Conservation (phyloP, 495 filamentous ascomycete species). For the Aspergillus carlsbadensis region DNA sequence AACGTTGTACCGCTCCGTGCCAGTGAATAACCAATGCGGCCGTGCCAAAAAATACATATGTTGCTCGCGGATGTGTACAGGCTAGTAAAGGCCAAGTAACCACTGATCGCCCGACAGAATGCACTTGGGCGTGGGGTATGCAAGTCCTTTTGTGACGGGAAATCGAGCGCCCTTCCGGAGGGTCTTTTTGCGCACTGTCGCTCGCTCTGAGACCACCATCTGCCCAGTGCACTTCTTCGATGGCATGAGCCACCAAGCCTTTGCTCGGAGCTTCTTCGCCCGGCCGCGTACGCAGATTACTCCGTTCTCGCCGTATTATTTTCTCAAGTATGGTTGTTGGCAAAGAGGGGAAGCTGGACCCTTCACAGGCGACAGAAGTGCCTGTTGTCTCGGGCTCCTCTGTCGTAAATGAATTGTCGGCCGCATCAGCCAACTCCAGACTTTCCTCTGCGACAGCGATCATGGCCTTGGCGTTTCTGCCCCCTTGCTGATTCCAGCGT, state of each 20-base stretch:
- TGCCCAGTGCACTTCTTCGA: constrained; percentile 19
- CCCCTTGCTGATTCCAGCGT: constrained; percentile 1
- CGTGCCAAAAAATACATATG: constrained; percentile 26
- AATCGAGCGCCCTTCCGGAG: constrained; percentile 13
- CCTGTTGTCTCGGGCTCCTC: too few relatives aligned
- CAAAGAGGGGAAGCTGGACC: too few relatives aligned
- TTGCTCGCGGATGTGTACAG: constrained; percentile 10
- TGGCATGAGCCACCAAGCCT: constrained; percentile 10
- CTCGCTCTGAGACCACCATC: constrained; percentile 1
- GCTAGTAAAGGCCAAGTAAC: constrained; percentile 15
- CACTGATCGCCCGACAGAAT: constrained; percentile 21
- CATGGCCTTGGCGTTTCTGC: constrained; percentile 8
- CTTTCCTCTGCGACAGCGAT: not conserved
- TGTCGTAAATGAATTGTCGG: too few relatives aligned
- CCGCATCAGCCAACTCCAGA: too few relatives aligned
- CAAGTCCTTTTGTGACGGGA: constrained; percentile 19
- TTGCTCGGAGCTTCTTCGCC: constrained; percentile 14
- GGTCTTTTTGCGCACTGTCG: constrained; percentile 1
- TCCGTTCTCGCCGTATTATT: not conserved
- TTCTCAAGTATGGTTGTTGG: too few relatives aligned
- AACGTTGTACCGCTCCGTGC: constrained; percentile 21
- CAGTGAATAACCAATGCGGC: constrained; percentile 21
- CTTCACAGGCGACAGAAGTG: too few relatives aligned
- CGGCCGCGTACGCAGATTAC: constrained; percentile 8
- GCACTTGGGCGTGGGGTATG: constrained; percentile 25